Evolutionary conservation across 202 grass and related monocot genomes (phyloP).

Genomic region (Setaria italica): DNA sequence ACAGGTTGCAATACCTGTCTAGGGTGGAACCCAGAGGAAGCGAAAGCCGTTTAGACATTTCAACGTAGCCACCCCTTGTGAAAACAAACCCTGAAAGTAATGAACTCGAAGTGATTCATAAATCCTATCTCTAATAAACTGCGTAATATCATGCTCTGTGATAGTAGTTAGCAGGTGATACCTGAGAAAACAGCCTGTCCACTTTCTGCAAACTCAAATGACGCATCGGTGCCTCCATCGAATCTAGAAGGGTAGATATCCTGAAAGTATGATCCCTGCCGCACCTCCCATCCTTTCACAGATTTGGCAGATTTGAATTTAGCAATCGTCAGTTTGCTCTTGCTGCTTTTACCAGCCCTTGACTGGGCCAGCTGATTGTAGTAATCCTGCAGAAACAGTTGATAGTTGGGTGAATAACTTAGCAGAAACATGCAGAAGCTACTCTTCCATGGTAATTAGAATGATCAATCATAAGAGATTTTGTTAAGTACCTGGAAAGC

Average conservation of each 20-base stretch:
- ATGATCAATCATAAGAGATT: background rate
- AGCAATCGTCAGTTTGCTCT: constrained; percentile 88
- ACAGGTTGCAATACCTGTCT: constrained; percentile 65
- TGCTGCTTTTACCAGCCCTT: constrained; percentile 98
- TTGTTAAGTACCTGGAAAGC: constrained; percentile 74
- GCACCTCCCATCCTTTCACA: constrained; percentile 82
- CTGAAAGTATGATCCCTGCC: constrained; percentile 77
- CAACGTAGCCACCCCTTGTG: constrained; percentile 89
- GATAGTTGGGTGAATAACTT: constrained; percentile 22
- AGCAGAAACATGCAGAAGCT: background rate
- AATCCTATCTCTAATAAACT: background rate
- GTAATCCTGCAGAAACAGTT: constrained; percentile 71
- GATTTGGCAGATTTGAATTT: constrained; percentile 89
- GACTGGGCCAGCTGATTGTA: constrained; percentile 89
- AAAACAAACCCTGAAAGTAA: constrained; percentile 88
- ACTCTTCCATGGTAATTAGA: background rate
- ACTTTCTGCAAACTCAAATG: constrained; percentile 78
- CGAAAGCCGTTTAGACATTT: constrained; percentile 81
- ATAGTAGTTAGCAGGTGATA: constrained; percentile 4
- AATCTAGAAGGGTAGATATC: constrained; percentile 66
- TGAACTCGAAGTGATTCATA: background rate
- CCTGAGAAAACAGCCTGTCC: constrained; percentile 79
- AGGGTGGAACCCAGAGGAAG: constrained; percentile 94
- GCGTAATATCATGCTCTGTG: background rate
- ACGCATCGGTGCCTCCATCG: constrained; percentile 78